phyloP scores from a whole-genome alignment of 1,284 basidiomycete species.

The Farysia itapuensis region DNA sequence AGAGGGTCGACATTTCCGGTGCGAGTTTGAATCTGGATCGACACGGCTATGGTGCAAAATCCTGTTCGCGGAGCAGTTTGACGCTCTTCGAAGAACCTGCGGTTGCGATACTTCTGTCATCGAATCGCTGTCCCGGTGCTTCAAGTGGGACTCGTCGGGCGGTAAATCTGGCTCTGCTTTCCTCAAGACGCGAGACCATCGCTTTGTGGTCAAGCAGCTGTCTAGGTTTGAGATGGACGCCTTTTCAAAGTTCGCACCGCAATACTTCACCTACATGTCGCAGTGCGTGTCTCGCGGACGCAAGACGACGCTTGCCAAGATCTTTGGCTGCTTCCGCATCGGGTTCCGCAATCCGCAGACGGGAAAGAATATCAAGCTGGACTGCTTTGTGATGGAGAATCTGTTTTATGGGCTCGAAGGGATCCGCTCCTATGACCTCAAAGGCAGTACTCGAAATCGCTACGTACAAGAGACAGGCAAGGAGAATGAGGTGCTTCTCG shows the following conservation, averaged over 20 bases:
- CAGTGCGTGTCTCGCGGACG: slow-evolving; percentile 65
- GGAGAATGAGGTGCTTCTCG: slow-evolving; percentile 83
- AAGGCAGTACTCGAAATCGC: slow-evolving; percentile 55
- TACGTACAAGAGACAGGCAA: slow-evolving; percentile 84
- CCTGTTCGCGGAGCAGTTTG: slow-evolving; percentile 95
- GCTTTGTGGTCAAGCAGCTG: slow-evolving; percentile 96
- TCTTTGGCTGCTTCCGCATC: slow-evolving; percentile 95
- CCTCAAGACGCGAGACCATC: slow-evolving; percentile 85
- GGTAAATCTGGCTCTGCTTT: slow-evolving; percentile 97
- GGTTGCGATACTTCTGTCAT: slow-evolving; percentile 91
- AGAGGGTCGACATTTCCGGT: slow-evolving; percentile 55
- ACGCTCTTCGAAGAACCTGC: slow-evolving; percentile 85
- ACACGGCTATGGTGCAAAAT: slow-evolving; percentile 91
- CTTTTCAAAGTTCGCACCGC: slow-evolving; percentile 93
- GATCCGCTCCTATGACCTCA: slow-evolving; percentile 65
- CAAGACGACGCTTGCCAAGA: slow-evolving; percentile 91
- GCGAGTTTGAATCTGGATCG: slow-evolving; percentile 65
- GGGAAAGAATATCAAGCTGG: slow-evolving; percentile 84
- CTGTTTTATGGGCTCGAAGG: slow-evolving; percentile 89
- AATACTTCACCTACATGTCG: slow-evolving; percentile 97
- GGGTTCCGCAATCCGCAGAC: slow-evolving; percentile 81
- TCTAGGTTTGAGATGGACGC: slow-evolving; percentile 88
- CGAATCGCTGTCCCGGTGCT: slow-evolving; percentile 87
- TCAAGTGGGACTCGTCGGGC: slow-evolving; percentile 93
- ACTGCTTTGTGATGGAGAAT: slow-evolving; percentile 94